Evolutionary conservation across 1,284 basidiomycete genomes (phyloP).

Genomic region (Pseudozyma thailandica): DNA sequence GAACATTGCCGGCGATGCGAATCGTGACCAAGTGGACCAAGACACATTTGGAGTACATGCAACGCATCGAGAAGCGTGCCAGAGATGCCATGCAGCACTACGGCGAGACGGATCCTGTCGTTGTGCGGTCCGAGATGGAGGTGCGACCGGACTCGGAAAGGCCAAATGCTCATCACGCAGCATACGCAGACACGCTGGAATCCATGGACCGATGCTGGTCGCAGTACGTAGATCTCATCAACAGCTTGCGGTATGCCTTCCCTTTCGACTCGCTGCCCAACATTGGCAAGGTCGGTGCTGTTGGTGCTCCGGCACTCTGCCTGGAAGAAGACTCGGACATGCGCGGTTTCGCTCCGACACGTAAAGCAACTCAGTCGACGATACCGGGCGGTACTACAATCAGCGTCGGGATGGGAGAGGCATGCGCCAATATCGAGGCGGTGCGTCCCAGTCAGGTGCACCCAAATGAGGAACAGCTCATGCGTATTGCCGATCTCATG

Average conservation of each 20-base stretch:
- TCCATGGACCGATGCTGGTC: conserved; percentile 75
- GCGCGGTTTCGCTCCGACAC: conserved; percentile 85
- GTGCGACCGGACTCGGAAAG: conserved; percentile 30
- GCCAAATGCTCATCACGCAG: conserved; percentile 47
- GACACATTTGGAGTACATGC: conserved; percentile 80
- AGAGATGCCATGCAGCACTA: conserved; percentile 34
- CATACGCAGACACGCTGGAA: conserved; percentile 57
- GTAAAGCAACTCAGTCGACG: conserved; percentile 70
- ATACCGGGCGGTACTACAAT: conserved; percentile 37
- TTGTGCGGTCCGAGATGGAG: conserved; percentile 31
- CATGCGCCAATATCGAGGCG: conserved; percentile 33
- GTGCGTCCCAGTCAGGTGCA: conserved; percentile 73
- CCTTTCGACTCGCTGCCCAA: conserved; percentile 76
- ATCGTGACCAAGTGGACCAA: conserved; percentile 89
- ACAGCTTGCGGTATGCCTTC: conserved; percentile 76
- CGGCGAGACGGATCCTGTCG: conserved; percentile 22
- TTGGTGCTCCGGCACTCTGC: conserved; percentile 69
- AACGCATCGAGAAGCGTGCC: conserved; percentile 51
- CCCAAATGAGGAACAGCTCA: conserved; percentile 93
- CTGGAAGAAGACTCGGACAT: conserved; percentile 93
- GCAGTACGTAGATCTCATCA: conserved; percentile 76
- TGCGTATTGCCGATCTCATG: conserved; percentile 88
- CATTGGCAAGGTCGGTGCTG: conserved; percentile 66
- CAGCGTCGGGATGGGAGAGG: conserved; percentile 51
- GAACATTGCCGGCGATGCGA: conserved; percentile 85